phyloP scores from a whole-genome alignment of 2,329 filamentous ascomycete genomes.

The Penicillium crustosum region DNA sequence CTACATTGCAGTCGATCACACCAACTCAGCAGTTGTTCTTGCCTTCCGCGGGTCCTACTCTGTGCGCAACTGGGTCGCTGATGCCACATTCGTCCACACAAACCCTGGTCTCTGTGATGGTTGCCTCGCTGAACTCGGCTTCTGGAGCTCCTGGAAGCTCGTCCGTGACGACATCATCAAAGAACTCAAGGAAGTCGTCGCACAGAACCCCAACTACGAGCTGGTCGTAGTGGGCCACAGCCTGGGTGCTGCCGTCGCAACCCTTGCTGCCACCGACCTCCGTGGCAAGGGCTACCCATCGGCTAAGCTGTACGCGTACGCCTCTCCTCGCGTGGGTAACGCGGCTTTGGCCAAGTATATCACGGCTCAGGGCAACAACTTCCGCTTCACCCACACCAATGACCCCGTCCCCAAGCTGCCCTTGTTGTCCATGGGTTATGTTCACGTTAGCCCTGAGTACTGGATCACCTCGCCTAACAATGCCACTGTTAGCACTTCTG shows the following conservation, averaged over 20 bases:
- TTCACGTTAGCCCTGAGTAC: constrained; percentile 69
- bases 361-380: constrained; percentile 53
- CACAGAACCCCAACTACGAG: constrained; percentile 35
- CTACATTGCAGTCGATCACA: constrained; percentile 50
- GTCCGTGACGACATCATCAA: constrained; percentile 38
- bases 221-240: constrained; percentile 61
- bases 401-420: constrained; percentile 71
- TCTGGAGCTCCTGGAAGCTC: constrained; percentile 48
- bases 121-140: constrained; percentile 47
- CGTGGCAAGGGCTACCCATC: constrained; percentile 48
- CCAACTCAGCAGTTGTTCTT: constrained; percentile 40
- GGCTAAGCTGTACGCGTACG: constrained; percentile 65
- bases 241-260: constrained; percentile 65
- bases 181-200: constrained; percentile 30
- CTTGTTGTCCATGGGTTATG: constrained; percentile 59
- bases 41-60: constrained; percentile 41
- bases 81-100: constrained; percentile 29
- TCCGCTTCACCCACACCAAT: constrained; percentile 64
- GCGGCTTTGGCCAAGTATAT: constrained; percentile 55
- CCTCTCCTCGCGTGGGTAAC: constrained; percentile 66
- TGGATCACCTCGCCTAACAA: constrained; percentile 50
- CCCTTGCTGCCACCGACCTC: constrained; percentile 59
- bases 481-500: constrained; percentile 17
- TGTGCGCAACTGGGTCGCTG: constrained; percentile 35
- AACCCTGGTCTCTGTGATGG: constrained; percentile 43